Evolutionary conservation across 768 basidiomycete species (phyloP).

Genomic region (Wakefieldia striispora): DNA sequence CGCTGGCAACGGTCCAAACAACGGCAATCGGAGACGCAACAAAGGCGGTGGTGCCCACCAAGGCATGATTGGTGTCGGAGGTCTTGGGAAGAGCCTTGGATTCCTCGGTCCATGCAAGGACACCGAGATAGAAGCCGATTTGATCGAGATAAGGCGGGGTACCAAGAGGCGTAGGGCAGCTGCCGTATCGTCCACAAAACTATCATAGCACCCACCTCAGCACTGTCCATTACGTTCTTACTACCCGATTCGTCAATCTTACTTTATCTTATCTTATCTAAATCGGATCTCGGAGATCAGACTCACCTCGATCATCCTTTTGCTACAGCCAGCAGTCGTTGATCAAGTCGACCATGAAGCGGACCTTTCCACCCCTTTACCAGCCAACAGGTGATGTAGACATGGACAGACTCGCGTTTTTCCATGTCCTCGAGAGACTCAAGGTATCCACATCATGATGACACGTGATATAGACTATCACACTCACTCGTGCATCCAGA

Average conservation of each 20-base stretch:
- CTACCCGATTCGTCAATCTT: not conserved
- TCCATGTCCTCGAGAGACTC: constrained; percentile 84
- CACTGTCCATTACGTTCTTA: constrained; percentile 2
- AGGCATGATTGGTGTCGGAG: constrained; percentile 55
- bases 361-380: constrained; percentile 63
- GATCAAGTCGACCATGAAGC: constrained; percentile 24
- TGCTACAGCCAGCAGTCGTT: not conserved
- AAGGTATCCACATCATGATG: constrained; percentile 64
- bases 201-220: constrained; percentile 15
- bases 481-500: constrained; percentile 46
- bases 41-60: constrained; percentile 56
- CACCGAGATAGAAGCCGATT: constrained; percentile 62
- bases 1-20: constrained; percentile 39
- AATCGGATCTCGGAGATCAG: constrained; percentile 24
- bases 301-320: not conserved
- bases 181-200: constrained; percentile 30
- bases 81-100: constrained; percentile 69
- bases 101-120: constrained; percentile 62
- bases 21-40: constrained; percentile 41
- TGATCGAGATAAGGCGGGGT: constrained; percentile 75
- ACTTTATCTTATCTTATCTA: constrained; percentile 31
- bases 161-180: constrained; percentile 52
- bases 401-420: constrained; percentile 79
- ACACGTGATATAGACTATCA: not conserved
- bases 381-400: constrained; percentile 47